Evolutionary conservation across 2,329 filamentous ascomycete species (phyloP).

Genomic region (Pseudogymnoascus verrucosus): DNA sequence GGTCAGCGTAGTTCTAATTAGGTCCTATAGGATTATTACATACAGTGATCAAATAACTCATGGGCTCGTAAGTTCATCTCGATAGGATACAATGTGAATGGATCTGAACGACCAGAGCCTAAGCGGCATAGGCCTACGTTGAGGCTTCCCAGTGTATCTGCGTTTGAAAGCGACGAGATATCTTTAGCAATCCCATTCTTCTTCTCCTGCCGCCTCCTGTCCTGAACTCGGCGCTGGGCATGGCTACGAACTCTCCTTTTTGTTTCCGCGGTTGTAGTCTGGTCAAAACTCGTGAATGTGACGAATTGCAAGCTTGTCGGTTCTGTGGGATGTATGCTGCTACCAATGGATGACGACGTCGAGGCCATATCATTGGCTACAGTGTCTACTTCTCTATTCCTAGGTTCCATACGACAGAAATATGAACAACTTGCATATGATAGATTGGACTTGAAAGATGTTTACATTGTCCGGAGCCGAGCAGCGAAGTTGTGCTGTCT

Average conservation of each 20-base stretch:
- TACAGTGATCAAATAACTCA: constrained; percentile 15
- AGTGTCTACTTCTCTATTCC: not conserved
- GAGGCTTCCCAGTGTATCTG: not conserved
- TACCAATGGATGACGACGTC: not conserved
- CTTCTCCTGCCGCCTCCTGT: not conserved
- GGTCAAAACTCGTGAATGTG: constrained; percentile 12
- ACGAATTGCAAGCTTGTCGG: constrained; percentile 8
- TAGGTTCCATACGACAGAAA: not conserved
- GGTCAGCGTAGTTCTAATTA: not conserved
- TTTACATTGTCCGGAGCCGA: not conserved
- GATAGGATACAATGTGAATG: constrained; percentile 13
- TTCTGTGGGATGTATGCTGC: not conserved
- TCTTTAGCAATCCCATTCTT: not conserved
- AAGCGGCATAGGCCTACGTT: not conserved
- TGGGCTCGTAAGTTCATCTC: constrained; percentile 12
- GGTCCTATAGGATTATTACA: not conserved
- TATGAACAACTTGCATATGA: not conserved
- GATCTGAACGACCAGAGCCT: constrained; percentile 11
- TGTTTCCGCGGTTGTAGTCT: constrained; percentile 9
- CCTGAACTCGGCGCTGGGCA: constrained; percentile 11
- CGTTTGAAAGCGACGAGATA: not conserved
- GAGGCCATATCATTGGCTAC: not conserved
- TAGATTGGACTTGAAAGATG: not conserved
- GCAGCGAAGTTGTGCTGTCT: not conserved
- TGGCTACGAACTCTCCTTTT: constrained; percentile 13